Conservation (phyloP, 1,284 basidiomycete genomes). For the Cutaneotrichosporon mucoides region DNA sequence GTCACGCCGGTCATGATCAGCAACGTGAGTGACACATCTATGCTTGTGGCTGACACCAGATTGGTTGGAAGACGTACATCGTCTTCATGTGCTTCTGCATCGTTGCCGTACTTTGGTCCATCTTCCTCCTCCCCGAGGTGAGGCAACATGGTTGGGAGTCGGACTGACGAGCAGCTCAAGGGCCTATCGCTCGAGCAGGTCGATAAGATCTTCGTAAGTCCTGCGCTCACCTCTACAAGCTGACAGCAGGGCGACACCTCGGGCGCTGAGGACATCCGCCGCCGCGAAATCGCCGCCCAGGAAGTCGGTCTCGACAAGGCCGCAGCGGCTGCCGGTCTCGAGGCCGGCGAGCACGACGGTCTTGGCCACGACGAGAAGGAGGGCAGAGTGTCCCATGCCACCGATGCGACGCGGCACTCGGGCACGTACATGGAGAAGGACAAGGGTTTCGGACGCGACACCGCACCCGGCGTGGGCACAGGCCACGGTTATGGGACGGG, state of each 20-base stretch:
- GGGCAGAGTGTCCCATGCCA: no score
- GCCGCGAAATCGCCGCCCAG: conserved; percentile 41
- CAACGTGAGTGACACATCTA: conserved; percentile 1
- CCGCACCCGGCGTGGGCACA: no score
- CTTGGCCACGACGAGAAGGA: no score
- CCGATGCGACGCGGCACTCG: no score
- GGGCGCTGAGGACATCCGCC: conserved; percentile 39
- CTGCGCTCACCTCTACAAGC: no score
- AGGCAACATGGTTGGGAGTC: no score
- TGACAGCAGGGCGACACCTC: conserved; percentile 26
- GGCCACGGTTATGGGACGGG: no score
- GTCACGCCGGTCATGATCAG: conserved; percentile 32
- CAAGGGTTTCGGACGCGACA: no score
- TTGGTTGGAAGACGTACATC: conserved; percentile 45
- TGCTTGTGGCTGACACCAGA: conserved; percentile 1
- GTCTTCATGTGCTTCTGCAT: conserved; percentile 47
- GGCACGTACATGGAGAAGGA: no score
- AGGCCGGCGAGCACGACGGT: no score
- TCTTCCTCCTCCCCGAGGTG: conserved; percentile 38
- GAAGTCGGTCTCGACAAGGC: conserved; percentile 46
- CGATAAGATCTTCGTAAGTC: conserved; percentile 30
- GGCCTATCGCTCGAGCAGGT: conserved; percentile 42
- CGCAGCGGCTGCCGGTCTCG: no score
- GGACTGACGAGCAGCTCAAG: conserved; percentile 19
- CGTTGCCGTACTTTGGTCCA: conserved; percentile 39